A percentile compares a stretch with the other conserved stretches of the same genome.
Evolutionary conservation across 495 filamentous ascomycete genomes (phyloP).

Genomic region (Trichoderma gamsii): DNA sequence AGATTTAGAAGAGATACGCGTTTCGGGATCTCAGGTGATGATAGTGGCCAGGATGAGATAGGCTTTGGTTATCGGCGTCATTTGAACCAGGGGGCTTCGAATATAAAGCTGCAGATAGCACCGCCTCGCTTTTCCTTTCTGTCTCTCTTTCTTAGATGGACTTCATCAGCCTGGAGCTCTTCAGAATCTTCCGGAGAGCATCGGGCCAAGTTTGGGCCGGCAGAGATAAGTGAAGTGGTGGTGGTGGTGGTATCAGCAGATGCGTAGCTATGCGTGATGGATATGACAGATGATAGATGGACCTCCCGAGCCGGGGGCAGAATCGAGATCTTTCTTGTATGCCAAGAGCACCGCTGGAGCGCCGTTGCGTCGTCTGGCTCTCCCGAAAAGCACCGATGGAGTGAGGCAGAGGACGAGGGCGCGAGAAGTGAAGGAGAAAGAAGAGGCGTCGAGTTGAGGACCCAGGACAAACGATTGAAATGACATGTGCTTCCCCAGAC

Average conservation of each 20-base stretch:
- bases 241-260: conserved; percentile 6
- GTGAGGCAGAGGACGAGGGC: not conserved
- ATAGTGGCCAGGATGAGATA: conserved; percentile 48
- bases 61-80: conserved; percentile 49
- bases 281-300: conserved; percentile 18
- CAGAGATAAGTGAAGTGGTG: not conserved
- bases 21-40: conserved; percentile 33
- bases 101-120: conserved; percentile 13
- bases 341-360: not conserved
- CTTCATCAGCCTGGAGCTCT: not conserved
- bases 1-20: conserved; percentile 17
- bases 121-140: not conserved
- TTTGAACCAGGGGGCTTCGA: conserved; percentile 22
- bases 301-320: conserved; percentile 11
- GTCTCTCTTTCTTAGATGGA: not conserved
- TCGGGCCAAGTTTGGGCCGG: not conserved
- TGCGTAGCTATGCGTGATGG: conserved; percentile 17
- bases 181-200: conserved; percentile 5
- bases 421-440: not conserved
- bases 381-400: conserved; percentile 2
- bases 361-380: not conserved
- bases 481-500: conserved; percentile 14
- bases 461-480: not conserved
- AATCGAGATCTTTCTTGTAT: not conserved
- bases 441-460: not conserved